phyloP scores from a whole-genome alignment of 129 eudicot genomes.

The Mikania micrantha region DNA sequence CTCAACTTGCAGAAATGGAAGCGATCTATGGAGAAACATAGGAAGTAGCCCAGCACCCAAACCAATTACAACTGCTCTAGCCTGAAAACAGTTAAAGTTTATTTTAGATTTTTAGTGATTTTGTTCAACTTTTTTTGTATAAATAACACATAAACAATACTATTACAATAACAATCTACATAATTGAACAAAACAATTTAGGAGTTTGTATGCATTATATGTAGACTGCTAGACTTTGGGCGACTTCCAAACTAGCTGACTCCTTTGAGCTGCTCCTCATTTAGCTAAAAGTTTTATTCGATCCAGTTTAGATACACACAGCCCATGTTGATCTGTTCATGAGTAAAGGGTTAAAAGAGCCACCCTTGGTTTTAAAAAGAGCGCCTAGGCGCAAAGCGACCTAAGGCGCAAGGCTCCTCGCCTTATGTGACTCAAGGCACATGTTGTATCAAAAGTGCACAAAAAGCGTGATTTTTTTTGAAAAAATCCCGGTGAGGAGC shows the following conservation, averaged over 20 bases:
- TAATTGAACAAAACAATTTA: background rate
- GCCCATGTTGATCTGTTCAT: background rate
- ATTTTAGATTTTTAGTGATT: no score
- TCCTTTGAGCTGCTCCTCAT: background rate
- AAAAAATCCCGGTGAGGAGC: no score
- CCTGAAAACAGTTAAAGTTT: conserved; percentile 36
- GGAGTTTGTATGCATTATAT: background rate
- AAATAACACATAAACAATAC: background rate
- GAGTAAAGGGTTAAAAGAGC: background rate
- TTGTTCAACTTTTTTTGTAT: no score
- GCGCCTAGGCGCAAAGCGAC: no score
- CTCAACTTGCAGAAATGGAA: conserved; percentile 59
- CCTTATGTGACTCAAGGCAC: no score
- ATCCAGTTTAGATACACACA: no score
- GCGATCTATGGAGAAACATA: conserved; percentile 66
- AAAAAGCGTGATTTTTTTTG: no score
- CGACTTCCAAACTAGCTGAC: background rate
- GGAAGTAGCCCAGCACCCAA: conserved; percentile 98
- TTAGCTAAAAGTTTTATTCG: background rate
- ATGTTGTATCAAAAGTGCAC: no score
- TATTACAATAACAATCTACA: background rate
- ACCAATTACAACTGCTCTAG: conserved; percentile 75
- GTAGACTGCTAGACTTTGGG: background rate
- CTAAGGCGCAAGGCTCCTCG: no score
- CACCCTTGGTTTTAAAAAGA: no score